Base-by-base conservation (phyloP, 1,139 yeast species). In the Kodamaea sp. region DNA sequence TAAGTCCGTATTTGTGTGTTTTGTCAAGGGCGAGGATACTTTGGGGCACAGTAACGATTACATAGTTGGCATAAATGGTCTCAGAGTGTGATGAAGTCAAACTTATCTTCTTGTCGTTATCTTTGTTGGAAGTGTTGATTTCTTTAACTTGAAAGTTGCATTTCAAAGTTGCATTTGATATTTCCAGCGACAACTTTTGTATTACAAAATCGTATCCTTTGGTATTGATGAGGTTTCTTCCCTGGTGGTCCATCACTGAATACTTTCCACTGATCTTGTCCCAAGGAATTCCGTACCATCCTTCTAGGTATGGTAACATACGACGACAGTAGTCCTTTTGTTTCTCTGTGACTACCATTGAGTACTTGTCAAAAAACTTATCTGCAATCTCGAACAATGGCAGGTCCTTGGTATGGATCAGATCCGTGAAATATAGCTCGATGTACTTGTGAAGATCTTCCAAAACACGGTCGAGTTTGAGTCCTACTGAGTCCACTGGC, bases 241-340 rank as follows among this genome's bases (percentile, higher is more conserved):
- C 96, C 40, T 78, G 78, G 48, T 80, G 83, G 37, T 78, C 86
- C 57, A 80, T 72, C 10, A 73, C 59, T 1, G 87, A 72, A 48
- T 76, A 82, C 48, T 80, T 81, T 4, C 84, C 82, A 50, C 95
- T 83, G 47, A 83, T 69, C 22, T 59, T 53, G 25, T 75, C 76
- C 78, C 88, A 79, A 16, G 82, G 69, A 18, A 82, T 64, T 0
- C 95, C 96, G 53, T 79, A 85, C 92, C 95, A 87, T 23, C 83
- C 61, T 53, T 88, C 96, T 37, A 77, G 53, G 40, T 69, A 69
- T 44, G 95, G 61, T 23, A 76, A 58, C 41, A 73, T 53, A 41
- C 78, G 76, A 2, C 76, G 71, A 13, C 80, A 70, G 41, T 69
- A 66, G 24, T 55, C 52, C 20, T 66, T 66, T 51, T 85, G 92